Conservation (phyloP, 2,329 filamentous ascomycete genomes). For the Paraphaeosphaeria sporulosa region DNA sequence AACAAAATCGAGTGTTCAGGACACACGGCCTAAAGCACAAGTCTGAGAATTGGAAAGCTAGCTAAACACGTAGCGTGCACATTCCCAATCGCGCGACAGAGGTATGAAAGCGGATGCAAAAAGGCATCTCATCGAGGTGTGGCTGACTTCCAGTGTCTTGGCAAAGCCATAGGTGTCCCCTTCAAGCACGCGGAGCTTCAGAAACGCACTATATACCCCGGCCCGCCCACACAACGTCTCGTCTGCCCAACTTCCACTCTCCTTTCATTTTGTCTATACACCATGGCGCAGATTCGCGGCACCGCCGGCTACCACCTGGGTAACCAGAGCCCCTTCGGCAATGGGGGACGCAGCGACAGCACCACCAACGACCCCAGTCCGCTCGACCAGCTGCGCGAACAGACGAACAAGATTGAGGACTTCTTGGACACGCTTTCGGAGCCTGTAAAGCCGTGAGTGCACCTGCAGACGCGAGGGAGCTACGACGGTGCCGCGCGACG, state of each 20-base stretch:
- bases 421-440: constrained; percentile 85
- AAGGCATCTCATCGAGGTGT: constrained; percentile 3
- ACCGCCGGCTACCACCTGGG: constrained; percentile 84
- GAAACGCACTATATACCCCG: constrained; percentile 31
- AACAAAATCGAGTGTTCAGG: neutral
- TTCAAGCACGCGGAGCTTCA: constrained; percentile 33
- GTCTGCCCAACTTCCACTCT: constrained; percentile 24
- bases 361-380: constrained; percentile 74
- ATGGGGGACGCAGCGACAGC: constrained; percentile 62
- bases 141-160: constrained; percentile 29
- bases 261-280: constrained; percentile 27
- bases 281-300: constrained; percentile 67
- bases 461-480: constrained; percentile 8
- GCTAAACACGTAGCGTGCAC: neutral
- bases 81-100: neutral
- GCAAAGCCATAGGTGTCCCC: constrained; percentile 23
- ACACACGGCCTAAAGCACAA: neutral
- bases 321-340: constrained; percentile 75
- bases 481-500: constrained; percentile 9
- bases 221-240: constrained; percentile 35
- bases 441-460: constrained; percentile 89
- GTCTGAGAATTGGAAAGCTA: neutral
- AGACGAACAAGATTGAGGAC: constrained; percentile 99
- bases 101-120: neutral
- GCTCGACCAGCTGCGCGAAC: constrained; percentile 87